Evolutionary conservation across 805 yeast genomes (phyloP), one percentile per base, ranked within the genome.

Genomic region (Schwanniomyces occidentalis): DNA sequence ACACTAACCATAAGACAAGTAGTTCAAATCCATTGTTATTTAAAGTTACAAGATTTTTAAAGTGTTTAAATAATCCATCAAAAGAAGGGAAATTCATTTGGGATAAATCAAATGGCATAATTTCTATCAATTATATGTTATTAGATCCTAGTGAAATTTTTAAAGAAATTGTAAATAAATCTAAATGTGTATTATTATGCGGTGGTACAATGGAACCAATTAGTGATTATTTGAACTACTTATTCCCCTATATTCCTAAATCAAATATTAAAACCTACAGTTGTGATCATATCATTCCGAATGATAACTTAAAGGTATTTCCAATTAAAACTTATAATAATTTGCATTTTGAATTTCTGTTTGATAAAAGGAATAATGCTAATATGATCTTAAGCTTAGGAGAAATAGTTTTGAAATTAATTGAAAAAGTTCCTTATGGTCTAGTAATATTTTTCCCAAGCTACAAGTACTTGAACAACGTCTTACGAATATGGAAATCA

Each of bases 191-290:
- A 0, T 65, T 91, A 2, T 54, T 90, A 3, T 93, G 96, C 2
- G 98, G 98, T 22, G 98, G 98, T 9, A 90, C 98, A 0, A 87
- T 89, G 96, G 91, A 85, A 52, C 97, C 97, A 0, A 67, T 80
- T 21, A 51, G 68, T n/a, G 96, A 90, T 44, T 85, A 80, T 52
- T 58, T 73, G 5, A 65, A 76, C n/a, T 76, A 71, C 42, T 59
- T 89, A 23, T 77, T 86, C 32, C 95, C 95, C 0, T 71, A 75
- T 27, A 46, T 67, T 2, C 42, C 58, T 0, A 35, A 49, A 0
- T 50, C 56, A 0, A 45, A 71, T 27, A 69, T 85, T 6, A 59
- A 67, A 16, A 68, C 63, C 18, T 84, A 86, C 50, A 69, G 80
- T 3, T 90, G 96, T 63, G 87, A 85, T 24, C 98, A 90, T 60